Base-by-base conservation (phyloP, 148 eudicot genomes). In the Dysphania ambrosioides region DNA sequence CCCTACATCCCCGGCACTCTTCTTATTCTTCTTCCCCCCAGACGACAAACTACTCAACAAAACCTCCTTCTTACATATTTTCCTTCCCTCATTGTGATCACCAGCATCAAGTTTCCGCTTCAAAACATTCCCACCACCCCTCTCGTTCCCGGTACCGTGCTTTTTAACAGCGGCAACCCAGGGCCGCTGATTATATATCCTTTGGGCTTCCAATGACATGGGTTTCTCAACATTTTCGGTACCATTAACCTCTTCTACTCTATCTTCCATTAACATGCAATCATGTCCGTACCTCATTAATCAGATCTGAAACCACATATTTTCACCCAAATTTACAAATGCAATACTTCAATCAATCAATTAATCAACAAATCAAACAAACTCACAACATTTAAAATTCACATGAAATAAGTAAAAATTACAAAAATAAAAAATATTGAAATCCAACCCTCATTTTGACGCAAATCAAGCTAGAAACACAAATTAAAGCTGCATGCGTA, bases 241-340 rank as follows among this genome's bases (percentile, higher is more conserved):
- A 64, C 83, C 83, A 73, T 80, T 76, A 69, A 78, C 72, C 79
- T 81, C 83, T 72, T 78, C 86, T 75, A 34, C 68, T 56, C 90
- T 87, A 77, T 67, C 80, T 88, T 93, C 98, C 98, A 93, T 93
- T 88, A 85, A 89, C 89, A 88, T 86, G 80, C 70, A 81, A 84
- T 81, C 74, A 79, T 65, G 76, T 70, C 68, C 88, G 49, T 35
- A 80, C 64, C 81, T 72, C 44, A 62, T 32, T 1, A 63, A 61
- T 78, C 88, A 87, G 96, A 93, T 93, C 98, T 90, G 97, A 68
- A 65, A 79, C 63, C 70, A 80, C 73, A 71, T 81, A 77, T 42
- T 70, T 76, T 42, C 49, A 75, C 68, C 74, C 47, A 11, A 38
- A 76, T n/a, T n/a, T n/a, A n/a, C n/a, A 66, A 70, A 74, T 57